Conservation (phyloP, 2,329 filamentous ascomycete species). For the Neonectria sp. region DNA sequence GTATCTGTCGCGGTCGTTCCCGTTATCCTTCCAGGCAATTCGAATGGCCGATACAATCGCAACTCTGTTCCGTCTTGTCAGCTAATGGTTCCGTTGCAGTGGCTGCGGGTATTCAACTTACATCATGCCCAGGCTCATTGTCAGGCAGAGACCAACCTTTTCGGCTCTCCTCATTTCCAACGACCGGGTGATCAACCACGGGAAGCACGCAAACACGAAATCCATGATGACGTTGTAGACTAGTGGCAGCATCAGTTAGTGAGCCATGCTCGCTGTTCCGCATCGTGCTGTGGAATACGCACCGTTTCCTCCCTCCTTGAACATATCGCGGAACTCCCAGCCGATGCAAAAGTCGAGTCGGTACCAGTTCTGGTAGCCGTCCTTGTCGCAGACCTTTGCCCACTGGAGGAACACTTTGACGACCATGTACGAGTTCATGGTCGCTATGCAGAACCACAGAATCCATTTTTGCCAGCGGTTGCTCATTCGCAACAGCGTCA, state of each 20-base stretch:
- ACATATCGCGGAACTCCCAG: constrained; percentile 55
- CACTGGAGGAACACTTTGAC: constrained; percentile 65
- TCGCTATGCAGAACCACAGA: constrained; percentile 64
- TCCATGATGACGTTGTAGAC: constrained; percentile 70
- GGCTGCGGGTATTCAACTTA: constrained; percentile 33
- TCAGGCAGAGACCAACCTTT: constrained; percentile 65
- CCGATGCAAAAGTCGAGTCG: constrained; percentile 62
- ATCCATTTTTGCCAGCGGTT: constrained; percentile 59
- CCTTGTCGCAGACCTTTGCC: constrained; percentile 61
- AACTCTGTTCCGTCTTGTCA: constrained; percentile 49
- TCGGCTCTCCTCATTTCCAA: constrained; percentile 64
- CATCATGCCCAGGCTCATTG: constrained; percentile 67
- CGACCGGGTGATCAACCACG: constrained; percentile 64
- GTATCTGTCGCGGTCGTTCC: constrained; percentile 60
- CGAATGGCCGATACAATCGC: constrained; percentile 64
- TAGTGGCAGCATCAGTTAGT: constrained; percentile 39
- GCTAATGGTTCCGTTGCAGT: rapidly evolving
- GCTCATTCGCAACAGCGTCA: constrained; percentile 58
- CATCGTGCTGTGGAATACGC: constrained; percentile 40
- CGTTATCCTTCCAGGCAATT: constrained; percentile 64
- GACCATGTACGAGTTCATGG: constrained; percentile 65
- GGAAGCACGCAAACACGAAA: constrained; percentile 64
- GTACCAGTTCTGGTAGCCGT: constrained; percentile 62
- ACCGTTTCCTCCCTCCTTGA: constrained; percentile 68
- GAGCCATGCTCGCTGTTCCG: neutral